Conservation (phyloP, 2,329 filamentous ascomycete genomes). For the Tolypocladium ovalisporum region DNA sequence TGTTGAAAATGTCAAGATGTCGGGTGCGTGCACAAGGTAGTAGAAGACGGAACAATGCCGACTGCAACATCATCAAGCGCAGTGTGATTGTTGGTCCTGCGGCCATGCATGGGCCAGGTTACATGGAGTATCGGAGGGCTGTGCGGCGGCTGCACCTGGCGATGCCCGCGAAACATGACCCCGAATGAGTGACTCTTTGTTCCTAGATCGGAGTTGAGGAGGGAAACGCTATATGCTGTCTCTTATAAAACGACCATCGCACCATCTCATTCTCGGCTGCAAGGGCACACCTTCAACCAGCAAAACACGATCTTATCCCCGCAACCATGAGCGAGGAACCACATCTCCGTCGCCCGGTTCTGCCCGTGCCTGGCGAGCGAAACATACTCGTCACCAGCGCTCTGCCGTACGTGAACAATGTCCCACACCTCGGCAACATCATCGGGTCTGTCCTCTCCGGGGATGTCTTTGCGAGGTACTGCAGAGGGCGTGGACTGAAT, state of each 20-base stretch:
- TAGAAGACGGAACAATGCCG: not conserved
- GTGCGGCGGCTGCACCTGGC: no score
- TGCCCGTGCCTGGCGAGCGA: constrained; percentile 62
- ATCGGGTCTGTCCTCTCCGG: constrained; percentile 80
- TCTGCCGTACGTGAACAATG: constrained; percentile 68
- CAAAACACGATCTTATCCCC: not conserved
- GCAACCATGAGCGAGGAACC: not conserved
- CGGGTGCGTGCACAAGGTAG: not conserved
- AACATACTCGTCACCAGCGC: constrained; percentile 89
- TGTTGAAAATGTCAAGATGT: not conserved
- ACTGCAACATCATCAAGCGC: not conserved
- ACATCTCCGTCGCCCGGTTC: constrained; percentile 26
- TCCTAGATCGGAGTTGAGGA: no score
- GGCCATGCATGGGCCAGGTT: not conserved
- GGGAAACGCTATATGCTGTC: not conserved
- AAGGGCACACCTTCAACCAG: not conserved
- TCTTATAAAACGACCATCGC: not conserved
- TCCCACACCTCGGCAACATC: constrained; percentile 80
- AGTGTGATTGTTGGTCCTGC: not conserved
- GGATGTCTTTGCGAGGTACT: constrained; percentile 75
- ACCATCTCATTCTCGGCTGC: not conserved
- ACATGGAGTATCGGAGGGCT: no score
- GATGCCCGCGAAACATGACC: not conserved
- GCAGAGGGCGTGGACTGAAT: constrained; percentile 65
- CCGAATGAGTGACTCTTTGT: no score